Percentiles rank a stretch among this genome's conserved stretches.
Conservation (phyloP, 2,329 filamentous ascomycete species). For the Chrysoporthe cubensis region DNA sequence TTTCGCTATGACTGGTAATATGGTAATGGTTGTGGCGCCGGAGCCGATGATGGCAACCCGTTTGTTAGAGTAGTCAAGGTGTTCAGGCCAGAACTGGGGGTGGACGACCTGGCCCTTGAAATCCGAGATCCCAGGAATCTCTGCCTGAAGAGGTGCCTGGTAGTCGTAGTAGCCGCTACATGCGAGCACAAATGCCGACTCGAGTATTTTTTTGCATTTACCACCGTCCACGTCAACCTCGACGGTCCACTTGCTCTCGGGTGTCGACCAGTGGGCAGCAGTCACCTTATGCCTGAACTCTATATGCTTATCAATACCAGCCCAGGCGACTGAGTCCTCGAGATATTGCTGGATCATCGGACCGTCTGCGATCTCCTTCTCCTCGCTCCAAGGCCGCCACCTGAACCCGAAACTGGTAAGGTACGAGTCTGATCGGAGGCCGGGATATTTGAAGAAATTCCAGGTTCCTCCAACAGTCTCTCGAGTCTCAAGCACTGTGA, state of each 20-base stretch:
- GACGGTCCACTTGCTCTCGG: constrained; percentile 60
- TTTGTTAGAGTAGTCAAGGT: constrained; percentile 68
- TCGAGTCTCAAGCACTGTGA: constrained; percentile 70
- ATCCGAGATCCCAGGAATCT: constrained; percentile 69
- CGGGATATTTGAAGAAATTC: constrained; percentile 77
- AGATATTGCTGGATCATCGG: constrained; percentile 59
- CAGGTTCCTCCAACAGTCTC: constrained; percentile 74
- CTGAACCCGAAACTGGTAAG: constrained; percentile 67
- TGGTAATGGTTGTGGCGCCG: constrained; percentile 78
- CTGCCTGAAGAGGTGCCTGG: constrained; percentile 59
- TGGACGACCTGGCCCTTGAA: constrained; percentile 70
- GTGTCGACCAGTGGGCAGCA: constrained; percentile 56
- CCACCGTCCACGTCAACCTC: constrained; percentile 44
- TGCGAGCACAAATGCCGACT: constrained; percentile 62
- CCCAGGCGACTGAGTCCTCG: constrained; percentile 51
- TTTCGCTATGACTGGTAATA: constrained; percentile 71
- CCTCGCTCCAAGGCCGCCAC: constrained; percentile 72
- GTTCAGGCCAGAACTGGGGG: constrained; percentile 77
- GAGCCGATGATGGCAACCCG: constrained; percentile 74
- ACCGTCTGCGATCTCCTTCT: constrained; percentile 56
- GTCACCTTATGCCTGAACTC: constrained; percentile 53
- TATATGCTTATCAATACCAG: constrained; percentile 59
- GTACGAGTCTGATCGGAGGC: constrained; percentile 69
- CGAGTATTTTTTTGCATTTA: constrained; percentile 33
- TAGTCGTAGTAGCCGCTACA: constrained; percentile 75